Evolutionary conservation across 225 moss, liverwort and hornwort genomes (phyloP), one percentile per base, ranked within the genome.

Genomic region (Bryoerythrophyllum caledonicum): DNA sequence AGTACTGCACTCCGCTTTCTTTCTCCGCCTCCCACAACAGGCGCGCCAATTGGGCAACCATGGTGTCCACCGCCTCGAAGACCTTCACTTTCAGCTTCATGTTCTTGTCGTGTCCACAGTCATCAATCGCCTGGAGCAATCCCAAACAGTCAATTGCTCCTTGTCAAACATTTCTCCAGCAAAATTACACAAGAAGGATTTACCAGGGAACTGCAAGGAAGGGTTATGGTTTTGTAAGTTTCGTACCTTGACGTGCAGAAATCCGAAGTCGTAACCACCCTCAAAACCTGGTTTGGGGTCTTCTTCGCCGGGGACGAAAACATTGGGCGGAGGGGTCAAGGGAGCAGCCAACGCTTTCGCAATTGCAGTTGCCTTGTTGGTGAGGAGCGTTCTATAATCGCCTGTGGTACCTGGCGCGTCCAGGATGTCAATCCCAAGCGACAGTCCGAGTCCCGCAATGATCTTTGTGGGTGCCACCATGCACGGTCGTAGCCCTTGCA

Each of bases 391-490:
- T 30, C 93, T 86, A 37, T 95, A 95, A 76, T 95, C 99, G 46
- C 95, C 95, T 24, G 99, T 99, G 3, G 99, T 93, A 10, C 99
- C 95, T 17, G 95, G 95, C 8, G 95, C 99, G 58, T 95, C 86
- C 21, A 99, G 82, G 75, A 93, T 99, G 79, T 95, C 99, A 37
- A 99, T 77, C 24, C 99, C 95, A 26, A 99, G 76, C 35, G 99
- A 99, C 37, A 99, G 71, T 25, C 99, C 99, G 27, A 99, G 82
- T 63, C 99, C 99, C 51, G 99, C 99, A 41, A 99, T 95, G 43
- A 99, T 95, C 76, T 99, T 99, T 54, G 99, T 95, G 41, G 99
- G 99, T 52, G 99, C 99, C n/a, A 99, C 95, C 99, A 99, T 99
- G 79, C 95, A 99, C 32, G 99, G 92, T 54, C 90, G 86, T 37